Evolutionary conservation across 345 rosid species (phyloP).

Genomic region (Carallia brachiata): DNA sequence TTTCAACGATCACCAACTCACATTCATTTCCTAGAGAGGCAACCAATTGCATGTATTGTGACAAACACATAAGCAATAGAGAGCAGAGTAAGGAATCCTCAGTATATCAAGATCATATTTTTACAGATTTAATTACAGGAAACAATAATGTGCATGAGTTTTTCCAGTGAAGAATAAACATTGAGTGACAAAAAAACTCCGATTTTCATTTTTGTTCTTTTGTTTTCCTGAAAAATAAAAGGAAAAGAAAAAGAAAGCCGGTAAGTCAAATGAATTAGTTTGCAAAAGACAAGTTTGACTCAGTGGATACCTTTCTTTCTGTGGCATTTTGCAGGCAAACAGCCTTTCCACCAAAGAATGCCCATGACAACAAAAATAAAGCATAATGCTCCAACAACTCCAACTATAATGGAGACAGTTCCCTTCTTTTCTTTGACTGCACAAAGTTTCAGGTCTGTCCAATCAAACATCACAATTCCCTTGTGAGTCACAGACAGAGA

Average conservation of each 20-base stretch:
- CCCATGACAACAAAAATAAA: conserved; percentile 16
- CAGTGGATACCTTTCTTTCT: conserved; percentile 14
- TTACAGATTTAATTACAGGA: background rate
- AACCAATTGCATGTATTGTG: background rate
- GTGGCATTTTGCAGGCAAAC: conserved; percentile 12
- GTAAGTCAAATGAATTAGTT: background rate
- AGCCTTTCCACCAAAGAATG: conserved; percentile 25
- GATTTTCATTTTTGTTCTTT: background rate
- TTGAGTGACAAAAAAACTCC: background rate
- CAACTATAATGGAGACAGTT: conserved; percentile 1
- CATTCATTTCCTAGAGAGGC: background rate
- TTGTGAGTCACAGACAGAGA: background rate
- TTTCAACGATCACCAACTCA: background rate
- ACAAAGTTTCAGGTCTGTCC: conserved; percentile 22
- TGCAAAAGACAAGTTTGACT: background rate
- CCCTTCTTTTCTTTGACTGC: conserved; percentile 11
- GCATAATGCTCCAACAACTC: conserved; percentile 23
- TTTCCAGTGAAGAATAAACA: background rate
- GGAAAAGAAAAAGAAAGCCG: too few relatives aligned
- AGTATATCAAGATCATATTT: background rate
- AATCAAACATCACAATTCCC: background rate
- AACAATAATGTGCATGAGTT: background rate
- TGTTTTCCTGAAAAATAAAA: background rate
- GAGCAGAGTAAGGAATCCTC: background rate
- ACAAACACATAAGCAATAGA: background rate